phyloP scores from a whole-genome alignment of 805 yeast species.

The Starmera amethionina region DNA sequence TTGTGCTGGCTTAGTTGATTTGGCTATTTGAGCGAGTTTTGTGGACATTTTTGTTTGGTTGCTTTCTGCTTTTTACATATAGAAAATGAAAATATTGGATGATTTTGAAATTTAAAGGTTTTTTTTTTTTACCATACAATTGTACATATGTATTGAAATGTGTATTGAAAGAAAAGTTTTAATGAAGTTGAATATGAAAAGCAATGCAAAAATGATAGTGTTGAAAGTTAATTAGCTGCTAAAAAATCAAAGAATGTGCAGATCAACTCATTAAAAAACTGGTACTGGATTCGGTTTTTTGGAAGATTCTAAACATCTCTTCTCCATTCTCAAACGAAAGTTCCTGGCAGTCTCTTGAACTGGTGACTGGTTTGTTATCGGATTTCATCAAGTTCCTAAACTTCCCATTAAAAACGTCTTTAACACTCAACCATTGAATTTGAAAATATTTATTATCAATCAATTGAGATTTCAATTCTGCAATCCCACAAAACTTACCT shows the following conservation, averaged over 20 bases:
- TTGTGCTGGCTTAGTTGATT: not conserved
- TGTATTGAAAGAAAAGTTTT: too few species aligned
- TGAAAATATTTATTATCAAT: slow-evolving; percentile 33
- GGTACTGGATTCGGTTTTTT: slow-evolving; percentile 8
- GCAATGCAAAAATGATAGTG: too few species aligned
- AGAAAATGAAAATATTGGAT: too few species aligned
- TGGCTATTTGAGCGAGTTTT: not conserved
- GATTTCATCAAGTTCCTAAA: slow-evolving; percentile 37
- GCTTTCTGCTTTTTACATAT: not conserved
- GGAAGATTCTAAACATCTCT: slow-evolving; percentile 36
- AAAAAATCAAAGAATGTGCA: too few species aligned
- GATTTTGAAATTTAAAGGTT: too few species aligned
- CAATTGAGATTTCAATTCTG: slow-evolving; percentile 35
- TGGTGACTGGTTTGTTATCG: slow-evolving; percentile 41
- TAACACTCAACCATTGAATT: slow-evolving; percentile 41
- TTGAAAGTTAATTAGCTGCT: too few species aligned
- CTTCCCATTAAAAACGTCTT: slow-evolving; percentile 39
- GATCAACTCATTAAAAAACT: slow-evolving; percentile 8
- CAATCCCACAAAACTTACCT: slow-evolving; percentile 49
- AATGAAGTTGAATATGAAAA: too few species aligned
- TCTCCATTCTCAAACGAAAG: slow-evolving; percentile 38
- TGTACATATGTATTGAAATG: too few species aligned
- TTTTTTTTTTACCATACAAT: too few species aligned
- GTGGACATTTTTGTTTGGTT: too few species aligned
- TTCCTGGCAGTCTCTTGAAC: slow-evolving; percentile 55